These are phyloP conservation scores for Wallacemonas sp. DNA, from an alignment of 208 protist species.

Conservation along the genomic window DNA sequence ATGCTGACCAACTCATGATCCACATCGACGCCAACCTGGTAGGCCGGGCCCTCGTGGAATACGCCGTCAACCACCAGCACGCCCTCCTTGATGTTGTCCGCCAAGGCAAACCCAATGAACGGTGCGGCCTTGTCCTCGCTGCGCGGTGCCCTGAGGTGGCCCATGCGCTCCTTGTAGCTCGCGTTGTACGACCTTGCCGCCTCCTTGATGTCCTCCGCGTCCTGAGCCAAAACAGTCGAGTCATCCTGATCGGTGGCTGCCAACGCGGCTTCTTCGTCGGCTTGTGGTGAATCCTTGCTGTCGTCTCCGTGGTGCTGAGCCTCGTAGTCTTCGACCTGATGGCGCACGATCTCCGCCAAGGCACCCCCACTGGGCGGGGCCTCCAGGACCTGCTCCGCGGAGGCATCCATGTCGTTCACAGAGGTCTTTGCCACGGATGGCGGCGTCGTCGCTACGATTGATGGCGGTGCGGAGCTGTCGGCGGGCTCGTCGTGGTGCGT, in stretches of 20 bases:
- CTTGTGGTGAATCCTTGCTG: not conserved
- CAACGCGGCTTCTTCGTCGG: not conserved
- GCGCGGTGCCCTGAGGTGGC: slow-evolving; percentile 12
- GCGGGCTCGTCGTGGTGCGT: not conserved
- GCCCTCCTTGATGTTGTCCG: slow-evolving; percentile 37
- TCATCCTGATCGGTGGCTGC: slow-evolving; percentile 11
- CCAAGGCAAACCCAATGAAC: slow-evolving; percentile 56
- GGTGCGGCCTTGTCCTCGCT: slow-evolving; percentile 18
- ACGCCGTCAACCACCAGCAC: slow-evolving; percentile 51
- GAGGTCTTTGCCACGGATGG: not conserved
- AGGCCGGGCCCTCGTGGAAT: slow-evolving; percentile 40
- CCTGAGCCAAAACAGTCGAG: slow-evolving; percentile 13
- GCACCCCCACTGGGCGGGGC: not conserved
- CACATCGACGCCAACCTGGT: slow-evolving; percentile 43
- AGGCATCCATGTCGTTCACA: not conserved
- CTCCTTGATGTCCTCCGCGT: slow-evolving; percentile 15
- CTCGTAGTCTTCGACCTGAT: not conserved
- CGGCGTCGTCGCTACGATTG: not conserved
- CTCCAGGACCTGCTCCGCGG: no score
- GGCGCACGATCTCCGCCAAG: not conserved
- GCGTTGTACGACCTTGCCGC: slow-evolving; percentile 24
- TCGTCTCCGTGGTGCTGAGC: not conserved
- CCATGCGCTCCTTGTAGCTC: slow-evolving; percentile 27
- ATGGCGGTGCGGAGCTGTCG: not conserved
- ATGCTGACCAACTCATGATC: slow-evolving; percentile 40